These are phyloP conservation scores for Pichia sp. DNA, from an alignment of 1,139 yeast genomes.

Conservation along the genomic window DNA sequence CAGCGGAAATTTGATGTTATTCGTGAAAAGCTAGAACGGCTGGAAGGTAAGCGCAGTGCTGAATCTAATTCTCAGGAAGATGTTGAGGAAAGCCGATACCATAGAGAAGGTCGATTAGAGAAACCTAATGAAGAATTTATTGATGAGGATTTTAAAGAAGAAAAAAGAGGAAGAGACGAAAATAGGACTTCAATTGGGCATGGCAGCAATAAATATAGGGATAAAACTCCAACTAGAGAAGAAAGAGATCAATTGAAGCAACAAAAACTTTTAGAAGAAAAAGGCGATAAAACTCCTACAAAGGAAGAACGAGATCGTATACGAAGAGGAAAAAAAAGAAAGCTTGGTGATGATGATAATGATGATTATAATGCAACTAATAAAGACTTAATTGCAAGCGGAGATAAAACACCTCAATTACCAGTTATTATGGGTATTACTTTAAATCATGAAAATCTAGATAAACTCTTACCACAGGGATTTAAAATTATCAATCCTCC, in stretches of 20 bases:
- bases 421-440: constrained; percentile 43
- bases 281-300: constrained; percentile 14
- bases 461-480: constrained; percentile 50
- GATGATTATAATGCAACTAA: constrained; percentile 1
- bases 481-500: constrained; percentile 47
- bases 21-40: constrained; percentile 2
- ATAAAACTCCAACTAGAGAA: not conserved
- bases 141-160: too few species aligned
- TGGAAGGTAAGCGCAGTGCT: constrained; percentile 32
- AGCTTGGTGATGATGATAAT: constrained; percentile 31
- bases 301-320: constrained; percentile 4
- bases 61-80: too few species aligned
- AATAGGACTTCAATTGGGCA: too few species aligned
- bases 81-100: too few species aligned
- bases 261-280: constrained; percentile 15
- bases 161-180: not conserved
- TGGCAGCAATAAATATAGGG: too few species aligned
- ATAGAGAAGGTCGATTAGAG: too few species aligned
- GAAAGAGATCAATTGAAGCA: constrained; percentile 1
- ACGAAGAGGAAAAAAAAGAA: constrained; percentile 17
- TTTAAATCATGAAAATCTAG: constrained; percentile 44
- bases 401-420: constrained; percentile 20
- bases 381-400: not conserved
- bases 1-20: constrained; percentile 5
- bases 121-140: too few species aligned